These are phyloP conservation scores for Plantago major DNA, from an alignment of 257 asterid genomes.

Conservation along the genomic window DNA sequence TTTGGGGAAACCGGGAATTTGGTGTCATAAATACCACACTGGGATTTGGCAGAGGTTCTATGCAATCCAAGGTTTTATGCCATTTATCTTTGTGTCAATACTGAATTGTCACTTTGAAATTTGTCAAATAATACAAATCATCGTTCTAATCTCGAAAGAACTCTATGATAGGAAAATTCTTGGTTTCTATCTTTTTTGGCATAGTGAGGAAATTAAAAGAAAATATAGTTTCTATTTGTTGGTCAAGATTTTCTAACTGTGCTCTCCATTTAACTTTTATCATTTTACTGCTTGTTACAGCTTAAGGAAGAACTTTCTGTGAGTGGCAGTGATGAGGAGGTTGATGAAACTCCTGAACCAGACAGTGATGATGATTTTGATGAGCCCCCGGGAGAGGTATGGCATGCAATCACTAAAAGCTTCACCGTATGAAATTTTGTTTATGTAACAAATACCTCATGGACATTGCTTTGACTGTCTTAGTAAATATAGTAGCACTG, in stretches of 20 bases:
- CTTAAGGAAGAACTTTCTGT: slow-evolving; percentile 87
- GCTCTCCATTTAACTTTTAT: slow-evolving; percentile 10
- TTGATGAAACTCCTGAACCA: slow-evolving; percentile 65
- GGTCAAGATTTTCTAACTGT: slow-evolving; percentile 3
- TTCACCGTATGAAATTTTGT: not conserved
- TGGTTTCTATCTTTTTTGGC: too few species aligned
- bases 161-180: too few species aligned
- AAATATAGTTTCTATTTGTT: not conserved
- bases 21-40: not conserved
- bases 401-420: not conserved
- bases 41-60: not conserved
- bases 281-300: slow-evolving; percentile 39
- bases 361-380: slow-evolving; percentile 88
- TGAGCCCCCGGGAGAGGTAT: slow-evolving; percentile 76
- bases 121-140: not conserved
- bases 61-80: not conserved
- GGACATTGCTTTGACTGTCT: not conserved
- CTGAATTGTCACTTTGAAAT: not conserved
- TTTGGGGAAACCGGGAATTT: not conserved
- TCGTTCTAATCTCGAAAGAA: too few species aligned
- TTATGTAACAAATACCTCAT: too few species aligned
- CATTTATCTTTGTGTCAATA: not conserved
- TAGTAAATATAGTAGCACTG: too few species aligned
- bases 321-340: slow-evolving; percentile 94
- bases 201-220: too few species aligned